Evolutionary conservation across 805 yeast species (phyloP).

Genomic region (Zygosaccharomyces pseudorouxii): DNA sequence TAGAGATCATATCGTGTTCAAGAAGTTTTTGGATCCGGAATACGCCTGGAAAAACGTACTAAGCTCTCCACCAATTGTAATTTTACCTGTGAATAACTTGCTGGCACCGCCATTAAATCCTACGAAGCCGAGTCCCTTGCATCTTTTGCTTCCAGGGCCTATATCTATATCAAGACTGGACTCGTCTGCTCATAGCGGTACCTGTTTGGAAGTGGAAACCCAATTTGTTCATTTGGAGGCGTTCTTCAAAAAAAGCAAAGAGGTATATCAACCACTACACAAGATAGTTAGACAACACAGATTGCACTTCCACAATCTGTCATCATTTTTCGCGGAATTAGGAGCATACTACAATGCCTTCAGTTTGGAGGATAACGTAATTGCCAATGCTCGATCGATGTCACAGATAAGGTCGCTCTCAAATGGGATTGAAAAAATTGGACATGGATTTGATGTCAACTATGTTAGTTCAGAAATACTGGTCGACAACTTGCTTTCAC

Average conservation of each 20-base stretch:
- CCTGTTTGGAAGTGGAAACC: slow-evolving; percentile 35
- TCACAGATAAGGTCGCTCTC: slow-evolving; percentile 37
- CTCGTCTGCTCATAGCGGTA: slow-evolving; percentile 13
- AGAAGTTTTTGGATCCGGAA: slow-evolving; percentile 79
- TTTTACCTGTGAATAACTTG: slow-evolving; percentile 49
- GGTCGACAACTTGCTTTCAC: slow-evolving; percentile 37
- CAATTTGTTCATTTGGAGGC: slow-evolving; percentile 41
- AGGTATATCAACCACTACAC: slow-evolving; percentile 27
- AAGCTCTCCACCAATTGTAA: slow-evolving; percentile 49
- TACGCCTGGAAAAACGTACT: slow-evolving; percentile 78
- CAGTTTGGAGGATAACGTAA: slow-evolving; percentile 50
- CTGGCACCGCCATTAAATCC: slow-evolving; percentile 62
- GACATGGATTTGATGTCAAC: slow-evolving; percentile 77
- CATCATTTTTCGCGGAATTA: slow-evolving; percentile 66
- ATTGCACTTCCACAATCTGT: slow-evolving; percentile 47
- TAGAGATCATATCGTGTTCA: slow-evolving; percentile 56
- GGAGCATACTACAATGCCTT: slow-evolving; percentile 67
- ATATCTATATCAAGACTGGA: slow-evolving; percentile 41
- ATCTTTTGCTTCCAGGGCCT: slow-evolving; percentile 60
- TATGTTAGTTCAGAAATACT: slow-evolving; percentile 48
- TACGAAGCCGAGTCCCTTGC: slow-evolving; percentile 51
- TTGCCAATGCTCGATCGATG: slow-evolving; percentile 51
- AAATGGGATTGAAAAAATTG: slow-evolving; percentile 69
- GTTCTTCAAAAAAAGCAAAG: slow-evolving; percentile 26
- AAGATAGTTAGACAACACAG: slow-evolving; percentile 28